Conservation (phyloP, 2,329 filamentous ascomycete genomes). For the Fusarium albosuccineum region DNA sequence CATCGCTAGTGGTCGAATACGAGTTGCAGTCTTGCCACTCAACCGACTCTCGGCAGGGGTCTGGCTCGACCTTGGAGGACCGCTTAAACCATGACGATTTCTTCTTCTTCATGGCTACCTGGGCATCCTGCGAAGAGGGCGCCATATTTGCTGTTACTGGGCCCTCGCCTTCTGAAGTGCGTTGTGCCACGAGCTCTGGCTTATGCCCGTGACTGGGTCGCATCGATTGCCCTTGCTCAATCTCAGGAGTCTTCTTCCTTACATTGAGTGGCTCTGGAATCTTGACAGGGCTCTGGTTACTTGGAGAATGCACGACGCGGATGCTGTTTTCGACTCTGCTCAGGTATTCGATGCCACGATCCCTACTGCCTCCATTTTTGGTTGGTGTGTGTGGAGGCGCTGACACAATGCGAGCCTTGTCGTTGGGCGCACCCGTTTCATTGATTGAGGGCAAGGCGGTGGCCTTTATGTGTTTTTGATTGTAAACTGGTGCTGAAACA, state of each 20-base stretch:
- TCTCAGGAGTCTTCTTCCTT: constrained; percentile 53
- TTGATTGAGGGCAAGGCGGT: constrained; percentile 63
- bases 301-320: constrained; percentile 66
- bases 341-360: constrained; percentile 59
- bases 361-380: constrained; percentile 49
- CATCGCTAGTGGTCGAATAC: constrained; percentile 41
- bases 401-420: constrained; percentile 62
- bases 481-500: constrained; percentile 65
- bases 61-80: constrained; percentile 54
- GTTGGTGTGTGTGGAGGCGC: constrained; percentile 57
- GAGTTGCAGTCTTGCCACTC: constrained; percentile 48
- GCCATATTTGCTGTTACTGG: constrained; percentile 31
- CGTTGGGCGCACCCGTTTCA: constrained; percentile 53
- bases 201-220: constrained; percentile 36
- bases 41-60: constrained; percentile 38
- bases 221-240: constrained; percentile 35
- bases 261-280: constrained; percentile 57
- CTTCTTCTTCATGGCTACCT: constrained; percentile 55
- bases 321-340: constrained; percentile 65
- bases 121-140: constrained; percentile 29
- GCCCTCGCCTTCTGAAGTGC: constrained; percentile 3
- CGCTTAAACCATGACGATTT: constrained; percentile 67
- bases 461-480: constrained; percentile 54
- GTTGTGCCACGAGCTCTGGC: constrained; percentile 23
- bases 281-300: constrained; percentile 50